Base-by-base conservation (phyloP, 2,329 filamentous ascomycete genomes). In the Thelonectria rubi region DNA sequence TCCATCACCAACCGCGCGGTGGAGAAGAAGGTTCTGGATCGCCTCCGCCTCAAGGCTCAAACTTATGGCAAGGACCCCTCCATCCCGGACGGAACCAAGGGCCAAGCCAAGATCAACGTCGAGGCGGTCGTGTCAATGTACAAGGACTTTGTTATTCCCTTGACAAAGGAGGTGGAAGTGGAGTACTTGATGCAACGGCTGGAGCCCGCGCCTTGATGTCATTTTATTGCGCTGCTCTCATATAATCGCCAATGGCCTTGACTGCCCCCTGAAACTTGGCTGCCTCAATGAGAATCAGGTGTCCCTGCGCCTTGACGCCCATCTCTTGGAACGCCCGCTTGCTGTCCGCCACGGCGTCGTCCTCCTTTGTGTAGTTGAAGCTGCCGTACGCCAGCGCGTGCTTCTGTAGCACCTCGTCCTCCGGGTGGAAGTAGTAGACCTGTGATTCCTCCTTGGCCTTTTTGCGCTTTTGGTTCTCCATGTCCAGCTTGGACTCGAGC, bases 111-210 rank as follows among this genome's bases (percentile, higher is more conserved):
- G 84, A 96, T 99, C 73, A 89, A 98, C 74, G 92, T 91, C 2
- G 93, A 98, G 63, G 94, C 94, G 1, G 93, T 97, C 21, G 92
- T 97, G 53, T 84, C 85, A 65, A 94, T 97, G 90, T 97, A 97
- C 80, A 88, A 88, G 84, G 87, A 97, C 76, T 92, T 91, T 79
- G 94, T 99, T 63, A 99, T 99, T 70, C 95, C 95, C 0, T 79
- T 98, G 76, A 99, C 95, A n/a, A 99, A 99, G 78, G 91, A 93
- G 66, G 94, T 99, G 42, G 95, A 99, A 82, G 93, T 99, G 10
- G 95, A 99, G 72, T 99, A 99, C 76, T 82, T 99, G 69, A 97
- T 99, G 92, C 93, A 98, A 78, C 86, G 95, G 65, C 81, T 99
- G 55, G 86, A 87, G 55, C 75, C 74, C 66, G 72, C 67, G 43